A percentile compares a stretch with the other conserved stretches of the same genome.
Conservation (phyloP, 768 basidiomycete species). For the Pulveroboletus sp. region DNA sequence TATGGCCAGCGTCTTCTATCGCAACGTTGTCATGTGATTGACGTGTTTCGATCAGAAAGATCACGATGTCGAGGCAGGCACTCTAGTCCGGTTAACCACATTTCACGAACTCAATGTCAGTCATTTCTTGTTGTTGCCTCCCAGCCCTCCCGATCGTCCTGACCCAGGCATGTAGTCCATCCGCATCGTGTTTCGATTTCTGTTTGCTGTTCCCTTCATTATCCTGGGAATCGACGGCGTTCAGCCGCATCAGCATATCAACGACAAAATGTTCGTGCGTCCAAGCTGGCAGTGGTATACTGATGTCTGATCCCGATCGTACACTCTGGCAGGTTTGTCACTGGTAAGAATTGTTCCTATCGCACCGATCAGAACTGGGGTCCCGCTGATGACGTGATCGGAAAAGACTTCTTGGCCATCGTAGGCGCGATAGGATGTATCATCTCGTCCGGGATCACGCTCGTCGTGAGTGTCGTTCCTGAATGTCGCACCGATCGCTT, state of each 20-base stretch:
- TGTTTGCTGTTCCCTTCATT: slow-evolving; percentile 63
- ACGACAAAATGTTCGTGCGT: slow-evolving; percentile 48
- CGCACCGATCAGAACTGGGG: no score
- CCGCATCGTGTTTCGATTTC: slow-evolving; percentile 67
- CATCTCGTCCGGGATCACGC: slow-evolving; percentile 70
- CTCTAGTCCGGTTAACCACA: slow-evolving; percentile 69
- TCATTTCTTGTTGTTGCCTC: not conserved
- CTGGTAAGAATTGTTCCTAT: slow-evolving; percentile 13
- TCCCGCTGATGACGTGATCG: not conserved
- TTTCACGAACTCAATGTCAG: slow-evolving; percentile 82
- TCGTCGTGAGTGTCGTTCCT: slow-evolving; percentile 47
- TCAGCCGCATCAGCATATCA: slow-evolving; percentile 56
- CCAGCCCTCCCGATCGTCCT: not conserved
- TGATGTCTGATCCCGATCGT: not conserved
- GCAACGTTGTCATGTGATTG: no score
- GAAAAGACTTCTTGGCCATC: slow-evolving; percentile 55
- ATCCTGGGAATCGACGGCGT: slow-evolving; percentile 70
- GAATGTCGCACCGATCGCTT: no score
- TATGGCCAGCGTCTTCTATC: slow-evolving; percentile 30
- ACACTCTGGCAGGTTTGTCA: slow-evolving; percentile 31
- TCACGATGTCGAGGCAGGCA: slow-evolving; percentile 60
- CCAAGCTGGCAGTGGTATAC: no score
- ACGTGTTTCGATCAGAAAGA: slow-evolving; percentile 38
- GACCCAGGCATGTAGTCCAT: slow-evolving; percentile 44
- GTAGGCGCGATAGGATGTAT: slow-evolving; percentile 55